Evolutionary conservation across 176 grass and related monocot genomes (phyloP).

Genomic region (Oryza coarctata): DNA sequence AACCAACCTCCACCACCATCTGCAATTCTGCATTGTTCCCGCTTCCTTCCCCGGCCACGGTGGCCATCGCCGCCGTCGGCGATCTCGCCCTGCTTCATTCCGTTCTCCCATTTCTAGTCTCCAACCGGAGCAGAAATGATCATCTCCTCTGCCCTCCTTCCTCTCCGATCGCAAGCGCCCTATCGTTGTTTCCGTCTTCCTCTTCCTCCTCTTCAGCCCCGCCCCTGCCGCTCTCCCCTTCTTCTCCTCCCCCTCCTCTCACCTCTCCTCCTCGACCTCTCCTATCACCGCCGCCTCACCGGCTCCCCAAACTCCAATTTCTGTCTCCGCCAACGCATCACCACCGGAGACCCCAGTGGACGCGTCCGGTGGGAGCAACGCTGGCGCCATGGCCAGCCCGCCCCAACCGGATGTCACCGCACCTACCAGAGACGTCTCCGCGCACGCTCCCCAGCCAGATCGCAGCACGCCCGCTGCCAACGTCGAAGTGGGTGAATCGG

Average conservation of each 20-base stretch:
- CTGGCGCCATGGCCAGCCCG: background rate
- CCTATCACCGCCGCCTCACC: background rate
- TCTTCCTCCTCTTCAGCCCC: slow-evolving; percentile 51
- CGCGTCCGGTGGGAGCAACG: background rate
- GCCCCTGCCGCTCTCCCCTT: slow-evolving; percentile 18
- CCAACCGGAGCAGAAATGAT: slow-evolving; percentile 31
- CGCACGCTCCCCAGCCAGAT: background rate
- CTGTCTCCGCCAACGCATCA: slow-evolving; percentile 17
- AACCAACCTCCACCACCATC: background rate
- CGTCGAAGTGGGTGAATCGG: slow-evolving; percentile 1
- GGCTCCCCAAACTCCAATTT: background rate
- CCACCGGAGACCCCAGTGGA: background rate
- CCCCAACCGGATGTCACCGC: background rate
- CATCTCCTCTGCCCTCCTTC: slow-evolving; percentile 43
- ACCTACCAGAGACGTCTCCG: background rate
- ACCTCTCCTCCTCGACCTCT: slow-evolving; percentile 7
- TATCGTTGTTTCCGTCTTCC: slow-evolving; percentile 34
- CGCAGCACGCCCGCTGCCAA: background rate
- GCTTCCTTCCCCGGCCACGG: slow-evolving; percentile 31
- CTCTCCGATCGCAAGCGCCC: slow-evolving; percentile 53
- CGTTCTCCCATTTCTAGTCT: background rate
- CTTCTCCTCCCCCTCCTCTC: slow-evolving; percentile 34
- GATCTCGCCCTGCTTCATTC: background rate
- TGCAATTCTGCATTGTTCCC: background rate
- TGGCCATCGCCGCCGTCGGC: background rate